These are phyloP conservation scores for Choricystis sp. DNA, from an alignment of 139 green algal species.

Conservation along the genomic window DNA sequence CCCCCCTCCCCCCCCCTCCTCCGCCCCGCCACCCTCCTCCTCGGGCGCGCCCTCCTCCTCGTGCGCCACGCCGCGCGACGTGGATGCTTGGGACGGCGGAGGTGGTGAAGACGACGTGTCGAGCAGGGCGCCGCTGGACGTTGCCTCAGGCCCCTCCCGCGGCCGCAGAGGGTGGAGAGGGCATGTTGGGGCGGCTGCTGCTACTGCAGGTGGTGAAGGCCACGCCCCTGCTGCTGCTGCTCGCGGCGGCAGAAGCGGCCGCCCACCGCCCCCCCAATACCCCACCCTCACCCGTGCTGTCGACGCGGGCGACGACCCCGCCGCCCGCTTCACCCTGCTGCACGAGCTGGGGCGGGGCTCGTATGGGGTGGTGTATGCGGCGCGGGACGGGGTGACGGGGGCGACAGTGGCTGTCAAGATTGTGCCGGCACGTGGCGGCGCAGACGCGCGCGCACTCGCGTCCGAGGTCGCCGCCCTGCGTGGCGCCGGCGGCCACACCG, in stretches of 20 bases:
- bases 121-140: too few relatives aligned
- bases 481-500: conserved; percentile 87
- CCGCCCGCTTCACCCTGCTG: neutral
- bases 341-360: conserved; percentile 30
- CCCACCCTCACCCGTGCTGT: neutral
- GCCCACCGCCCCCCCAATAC: neutral
- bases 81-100: too few relatives aligned
- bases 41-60: too few relatives aligned
- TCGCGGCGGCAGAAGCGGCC: too few relatives aligned
- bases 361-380: conserved; percentile 79
- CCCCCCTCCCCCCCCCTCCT: too few relatives aligned
- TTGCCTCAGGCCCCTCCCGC: too few relatives aligned
- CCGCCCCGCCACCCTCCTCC: too few relatives aligned
- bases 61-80: too few relatives aligned
- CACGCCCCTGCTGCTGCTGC: neutral
- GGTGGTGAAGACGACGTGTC: too few relatives aligned
- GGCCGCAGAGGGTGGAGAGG: too few relatives aligned
- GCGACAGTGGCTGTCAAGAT: conserved; percentile 77
- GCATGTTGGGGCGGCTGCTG: too few relatives aligned
- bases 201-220: neutral
- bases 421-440: conserved; percentile 23
- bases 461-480: conserved; percentile 64
- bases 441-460: conserved; percentile 20
- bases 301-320: neutral
- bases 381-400: conserved; percentile 23